A percentile compares a stretch with the other conserved stretches of the same genome.
These are phyloP conservation scores for Sanghuangporus sanghuang DNA, from an alignment of 1,284 basidiomycete species.

Conservation along the genomic window DNA sequence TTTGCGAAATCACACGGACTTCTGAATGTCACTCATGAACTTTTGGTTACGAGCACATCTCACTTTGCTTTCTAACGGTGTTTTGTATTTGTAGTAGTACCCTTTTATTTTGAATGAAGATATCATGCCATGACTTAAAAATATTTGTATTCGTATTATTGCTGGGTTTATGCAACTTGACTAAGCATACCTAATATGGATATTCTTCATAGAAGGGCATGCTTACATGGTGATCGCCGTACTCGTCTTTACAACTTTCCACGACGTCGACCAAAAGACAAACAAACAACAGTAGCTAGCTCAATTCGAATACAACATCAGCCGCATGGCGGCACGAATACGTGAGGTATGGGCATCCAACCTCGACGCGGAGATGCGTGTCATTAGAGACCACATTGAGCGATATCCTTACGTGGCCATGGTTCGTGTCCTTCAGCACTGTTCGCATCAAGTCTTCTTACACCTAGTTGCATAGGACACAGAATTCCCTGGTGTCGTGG, in stretches of 20 bases:
- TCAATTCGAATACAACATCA: neutral
- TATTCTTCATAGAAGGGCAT: neutral
- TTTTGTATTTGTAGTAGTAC: slow-evolving; percentile 2
- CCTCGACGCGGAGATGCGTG: slow-evolving; percentile 87
- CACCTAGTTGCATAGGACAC: slow-evolving; percentile 66
- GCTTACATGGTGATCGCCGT: neutral
- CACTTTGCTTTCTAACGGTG: neutral
- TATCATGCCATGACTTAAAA: neutral
- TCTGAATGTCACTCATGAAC: slow-evolving; percentile 5
- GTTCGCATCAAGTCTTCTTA: slow-evolving; percentile 22
- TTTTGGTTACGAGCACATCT: neutral
- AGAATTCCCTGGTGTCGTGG: slow-evolving; percentile 98
- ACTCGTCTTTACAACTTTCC: neutral
- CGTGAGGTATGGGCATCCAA: slow-evolving; percentile 94
- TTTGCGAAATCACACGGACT: slow-evolving; percentile 3
- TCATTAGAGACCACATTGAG: slow-evolving; percentile 83
- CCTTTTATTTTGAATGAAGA: neutral
- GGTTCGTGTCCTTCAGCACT: slow-evolving; percentile 46
- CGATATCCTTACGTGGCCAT: slow-evolving; percentile 94
- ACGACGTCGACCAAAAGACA: neutral
- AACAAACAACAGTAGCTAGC: neutral
- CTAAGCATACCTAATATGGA: neutral
- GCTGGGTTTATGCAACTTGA: neutral
- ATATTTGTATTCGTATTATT: neutral
- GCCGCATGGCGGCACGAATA: slow-evolving; percentile 43